Evolutionary conservation across 2,329 filamentous ascomycete species (phyloP), one percentile per base, ranked within the genome.

Genomic region (Monosporascus sp.): DNA sequence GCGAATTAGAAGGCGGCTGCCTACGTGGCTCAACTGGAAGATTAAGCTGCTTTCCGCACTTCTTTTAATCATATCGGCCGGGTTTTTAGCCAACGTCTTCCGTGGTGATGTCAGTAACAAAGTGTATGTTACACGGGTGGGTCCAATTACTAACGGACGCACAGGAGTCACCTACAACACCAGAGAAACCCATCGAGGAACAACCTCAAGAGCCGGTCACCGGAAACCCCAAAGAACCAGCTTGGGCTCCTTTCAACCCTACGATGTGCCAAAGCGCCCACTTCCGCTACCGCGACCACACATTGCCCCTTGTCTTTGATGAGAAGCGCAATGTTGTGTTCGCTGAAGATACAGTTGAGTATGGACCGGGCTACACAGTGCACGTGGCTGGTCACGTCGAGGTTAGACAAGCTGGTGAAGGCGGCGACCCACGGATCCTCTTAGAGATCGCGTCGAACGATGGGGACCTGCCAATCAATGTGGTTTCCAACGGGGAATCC

Each of bases 361-460:
- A 20, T 15, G 59, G 63, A 48, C 48, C 57, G 48, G 57, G 60
- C 7, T 63, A 64, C 22, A 22, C 24, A 6, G 71, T 78, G 36
- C 65, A 65, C 7, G 64, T 81, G 47, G 70, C 60, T 14, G 80
- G 80, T 48, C 67, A 76, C 24, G 63, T 82, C 18, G 59, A 78
- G 43, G 51, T 82, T 43, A 73, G 75, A 45, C 66, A 59, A 39
- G 61, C 67, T 14, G 63, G 68, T 17, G 60, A 60, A 24, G 67
- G 65, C 3, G 69, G 69, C 0, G 52, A 60, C 2, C 71, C 76
- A 3, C 66, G 62, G 2, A 59, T 81, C 37, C 70, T 75, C 1
- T 48, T 82, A 6, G 72, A 81, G 56, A 64, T 73, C 31, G 65
- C 73, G 25, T 71, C 73, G 51, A 82, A 79, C 58, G 69, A 79